Evolutionary conservation across 1,284 basidiomycete species (phyloP), one percentile per base, ranked within the genome.

Genomic region (Ustilago cynodontis): DNA sequence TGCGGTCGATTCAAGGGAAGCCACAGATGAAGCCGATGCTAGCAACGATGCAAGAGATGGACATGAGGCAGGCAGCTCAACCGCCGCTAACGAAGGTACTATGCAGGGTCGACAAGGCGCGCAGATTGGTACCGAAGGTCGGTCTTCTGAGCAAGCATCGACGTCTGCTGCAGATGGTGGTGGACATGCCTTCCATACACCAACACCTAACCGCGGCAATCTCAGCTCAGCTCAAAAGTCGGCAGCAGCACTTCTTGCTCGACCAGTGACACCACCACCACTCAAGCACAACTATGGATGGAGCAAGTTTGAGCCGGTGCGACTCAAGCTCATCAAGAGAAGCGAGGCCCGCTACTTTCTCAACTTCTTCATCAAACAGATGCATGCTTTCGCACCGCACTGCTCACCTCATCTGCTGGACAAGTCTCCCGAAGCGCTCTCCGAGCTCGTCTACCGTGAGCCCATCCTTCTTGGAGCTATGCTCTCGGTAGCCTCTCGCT

Each of bases 341-440:
- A 68, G 67, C 49, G 74, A 79, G 33, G 74, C 74, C 8, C 65
- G 64, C 28, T 70, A 69, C 65, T 77, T 79, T 45, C 68, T 79
- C 58, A 71, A 77, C 60, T 79, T 77, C 66, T 80, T 72, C 56
- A 56, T 78, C 50, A 62, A 67, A 13, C 71, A 75, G 39, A 77
- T 80, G 68, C 75, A 80, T 37, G 69, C 68, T 7, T 80, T 80
- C 43, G 71, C 78, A 11, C 78, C 78, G 7, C 78, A 77, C 54
- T 80, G 78, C 58, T 64, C 75, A 20, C 65, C 73, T 1, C 71
- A 77, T 45, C 65, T 71, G 14, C 69, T 77, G 24, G 71, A 77
- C 69, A 64, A 68, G 52, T 77, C 75, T 20, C 68, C 66, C 29
- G 75, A 75, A 24, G 69, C 70, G 13, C 43, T 77, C n/a, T 77